These are phyloP conservation scores for Penicillium tannophilum DNA, from an alignment of 495 filamentous ascomycete species.

Conservation along the genomic window DNA sequence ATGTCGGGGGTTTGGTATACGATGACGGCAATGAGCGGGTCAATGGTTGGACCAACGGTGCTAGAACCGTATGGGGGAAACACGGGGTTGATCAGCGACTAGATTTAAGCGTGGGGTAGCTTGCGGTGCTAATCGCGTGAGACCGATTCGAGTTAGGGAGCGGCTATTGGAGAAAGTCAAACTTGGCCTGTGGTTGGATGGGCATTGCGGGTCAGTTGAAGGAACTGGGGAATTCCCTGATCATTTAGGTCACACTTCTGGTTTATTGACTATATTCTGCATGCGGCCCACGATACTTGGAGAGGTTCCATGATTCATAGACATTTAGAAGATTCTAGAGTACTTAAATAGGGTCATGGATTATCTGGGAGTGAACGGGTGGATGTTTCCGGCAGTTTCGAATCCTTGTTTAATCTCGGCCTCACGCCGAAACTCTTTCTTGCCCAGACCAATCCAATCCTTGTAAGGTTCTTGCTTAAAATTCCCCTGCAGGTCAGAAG, in stretches of 20 bases:
- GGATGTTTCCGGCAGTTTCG: slow-evolving; percentile 1
- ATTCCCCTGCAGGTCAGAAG: slow-evolving; percentile 11
- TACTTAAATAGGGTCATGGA: background rate
- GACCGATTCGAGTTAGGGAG: slow-evolving; percentile 6
- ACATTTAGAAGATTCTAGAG: too few species aligned
- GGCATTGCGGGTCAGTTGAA: background rate
- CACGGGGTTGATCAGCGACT: slow-evolving; percentile 14
- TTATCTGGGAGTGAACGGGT: background rate
- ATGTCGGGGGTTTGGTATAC: background rate
- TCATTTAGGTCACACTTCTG: background rate
- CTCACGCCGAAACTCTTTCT: slow-evolving; percentile 17
- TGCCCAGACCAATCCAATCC: background rate
- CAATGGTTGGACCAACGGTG: background rate
- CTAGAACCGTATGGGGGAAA: slow-evolving; percentile 13
- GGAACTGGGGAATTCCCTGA: background rate
- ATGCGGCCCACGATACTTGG: too few species aligned
- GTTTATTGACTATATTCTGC: too few species aligned
- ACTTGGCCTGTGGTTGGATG: background rate
- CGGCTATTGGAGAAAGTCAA: slow-evolving; percentile 12
- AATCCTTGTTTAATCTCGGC: slow-evolving; percentile 8
- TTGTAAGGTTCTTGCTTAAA: slow-evolving; percentile 6
- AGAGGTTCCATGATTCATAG: too few species aligned
- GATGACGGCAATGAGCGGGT: slow-evolving; percentile 21
- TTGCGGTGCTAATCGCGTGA: slow-evolving; percentile 11
- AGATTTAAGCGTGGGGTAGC: slow-evolving; percentile 17